These are phyloP conservation scores for Paragyromitra xinjiangensis DNA, from an alignment of 495 filamentous ascomycete genomes.

Conservation along the genomic window DNA sequence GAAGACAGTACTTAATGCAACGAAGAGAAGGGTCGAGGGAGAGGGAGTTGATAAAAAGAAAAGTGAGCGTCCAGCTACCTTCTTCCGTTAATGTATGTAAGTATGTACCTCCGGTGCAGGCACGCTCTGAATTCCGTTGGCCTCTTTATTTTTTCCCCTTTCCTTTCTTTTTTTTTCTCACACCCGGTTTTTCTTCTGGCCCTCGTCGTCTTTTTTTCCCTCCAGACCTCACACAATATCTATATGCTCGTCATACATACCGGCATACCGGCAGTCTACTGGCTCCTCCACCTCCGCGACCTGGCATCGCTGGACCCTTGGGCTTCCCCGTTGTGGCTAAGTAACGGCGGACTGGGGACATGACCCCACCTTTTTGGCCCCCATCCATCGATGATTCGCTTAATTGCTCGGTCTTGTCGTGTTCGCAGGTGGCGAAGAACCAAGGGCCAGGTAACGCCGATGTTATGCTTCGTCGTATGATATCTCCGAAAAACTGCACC, in stretches of 20 bases:
- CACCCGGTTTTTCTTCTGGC: constrained; percentile 7
- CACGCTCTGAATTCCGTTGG: constrained; percentile 15
- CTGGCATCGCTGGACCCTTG: constrained; percentile 10
- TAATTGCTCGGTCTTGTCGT: not conserved
- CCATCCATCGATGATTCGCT: constrained; percentile 3
- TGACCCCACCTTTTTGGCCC: constrained; percentile 17
- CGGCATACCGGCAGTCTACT: constrained; percentile 13
- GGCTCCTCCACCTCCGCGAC: not conserved
- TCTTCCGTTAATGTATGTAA: not conserved
- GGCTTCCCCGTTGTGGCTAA: constrained; percentile 21
- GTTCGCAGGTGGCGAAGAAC: constrained; percentile 16
- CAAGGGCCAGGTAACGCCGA: constrained; percentile 19
- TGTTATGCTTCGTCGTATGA: constrained; percentile 13
- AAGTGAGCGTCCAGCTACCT: not conserved
- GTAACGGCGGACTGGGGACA: not conserved
- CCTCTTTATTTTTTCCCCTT: constrained; percentile 15
- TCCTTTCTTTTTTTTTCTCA: constrained; percentile 16
- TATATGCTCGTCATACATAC: constrained; percentile 16
- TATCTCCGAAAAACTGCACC: constrained; percentile 28
- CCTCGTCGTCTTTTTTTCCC: constrained; percentile 1
- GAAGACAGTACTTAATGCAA: constrained; percentile 9
- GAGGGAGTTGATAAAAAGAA: constrained; percentile 25
- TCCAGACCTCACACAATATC: constrained; percentile 1
- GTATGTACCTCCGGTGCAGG: constrained; percentile 10
- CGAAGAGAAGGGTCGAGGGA: constrained; percentile 4